These are phyloP conservation scores for Paragyromitra xinjiangensis DNA, from an alignment of 495 filamentous ascomycete genomes.

Conservation along the genomic window DNA sequence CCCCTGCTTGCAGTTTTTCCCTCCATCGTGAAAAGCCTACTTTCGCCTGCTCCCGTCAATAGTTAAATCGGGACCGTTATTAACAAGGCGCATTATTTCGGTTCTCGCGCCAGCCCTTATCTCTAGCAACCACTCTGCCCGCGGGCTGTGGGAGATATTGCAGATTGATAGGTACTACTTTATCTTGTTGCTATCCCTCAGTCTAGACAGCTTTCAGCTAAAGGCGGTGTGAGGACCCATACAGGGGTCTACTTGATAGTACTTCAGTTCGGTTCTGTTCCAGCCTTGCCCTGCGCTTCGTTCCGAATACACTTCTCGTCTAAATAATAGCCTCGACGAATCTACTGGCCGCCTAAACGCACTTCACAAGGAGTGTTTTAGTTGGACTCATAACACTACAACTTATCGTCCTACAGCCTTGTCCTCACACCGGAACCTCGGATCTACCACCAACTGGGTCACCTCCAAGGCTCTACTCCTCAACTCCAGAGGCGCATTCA, in stretches of 20 bases:
- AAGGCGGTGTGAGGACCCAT: no score
- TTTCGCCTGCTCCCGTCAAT: not conserved
- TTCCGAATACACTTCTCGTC: no score
- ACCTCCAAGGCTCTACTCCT: not conserved
- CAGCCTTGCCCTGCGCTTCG: no score
- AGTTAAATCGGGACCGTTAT: not conserved
- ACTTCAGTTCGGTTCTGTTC: no score
- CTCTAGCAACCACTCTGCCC: not conserved
- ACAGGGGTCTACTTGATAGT: no score
- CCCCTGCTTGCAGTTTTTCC: not conserved
- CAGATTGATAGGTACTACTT: no score
- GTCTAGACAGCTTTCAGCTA: not conserved
- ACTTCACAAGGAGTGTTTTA: no score
- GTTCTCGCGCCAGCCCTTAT: slow-evolving; percentile 1
- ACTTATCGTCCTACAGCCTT: not conserved
- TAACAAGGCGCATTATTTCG: slow-evolving; percentile 14
- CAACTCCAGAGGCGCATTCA: slow-evolving; percentile 20
- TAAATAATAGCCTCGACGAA: no score
- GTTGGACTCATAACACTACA: no score
- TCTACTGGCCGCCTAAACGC: no score
- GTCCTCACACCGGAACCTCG: not conserved
- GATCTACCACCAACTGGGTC: not conserved
- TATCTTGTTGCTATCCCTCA: not conserved
- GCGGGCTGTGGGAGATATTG: not conserved
- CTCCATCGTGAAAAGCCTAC: not conserved